These are phyloP conservation scores for Candida dajiaensis DNA, from an alignment of 805 yeast species.

Conservation along the genomic window DNA sequence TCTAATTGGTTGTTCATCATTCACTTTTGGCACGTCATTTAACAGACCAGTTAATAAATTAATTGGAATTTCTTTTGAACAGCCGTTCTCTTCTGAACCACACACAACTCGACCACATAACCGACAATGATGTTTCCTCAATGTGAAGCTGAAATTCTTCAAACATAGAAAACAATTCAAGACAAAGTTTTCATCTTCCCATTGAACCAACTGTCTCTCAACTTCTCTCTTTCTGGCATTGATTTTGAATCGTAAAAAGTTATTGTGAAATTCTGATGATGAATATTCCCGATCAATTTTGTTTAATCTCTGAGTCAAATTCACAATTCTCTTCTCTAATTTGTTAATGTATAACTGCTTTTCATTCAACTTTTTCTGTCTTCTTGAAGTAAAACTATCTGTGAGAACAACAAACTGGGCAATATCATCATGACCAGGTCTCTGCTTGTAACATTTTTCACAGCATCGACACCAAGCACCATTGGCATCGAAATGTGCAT, in stretches of 20 bases:
- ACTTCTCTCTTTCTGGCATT: slow-evolving; percentile 28
- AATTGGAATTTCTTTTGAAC: slow-evolving; percentile 71
- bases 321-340: slow-evolving; percentile 55
- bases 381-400: slow-evolving; percentile 28
- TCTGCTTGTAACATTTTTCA: slow-evolving; percentile 45
- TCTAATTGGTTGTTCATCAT: slow-evolving; percentile 36
- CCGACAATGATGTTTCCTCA: slow-evolving; percentile 87
- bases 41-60: slow-evolving; percentile 15
- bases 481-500: slow-evolving; percentile 39
- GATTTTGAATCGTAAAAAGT: slow-evolving; percentile 22
- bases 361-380: slow-evolving; percentile 43
- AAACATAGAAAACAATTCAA: slow-evolving; percentile 60
- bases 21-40: slow-evolving; percentile 15
- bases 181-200: slow-evolving; percentile 54
- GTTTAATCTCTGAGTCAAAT: slow-evolving; percentile 30
- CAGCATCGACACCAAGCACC: slow-evolving; percentile 78
- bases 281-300: slow-evolving; percentile 22
- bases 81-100: slow-evolving; percentile 52
- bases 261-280: slow-evolving; percentile 12
- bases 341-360: slow-evolving; percentile 47
- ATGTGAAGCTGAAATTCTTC: slow-evolving; percentile 45
- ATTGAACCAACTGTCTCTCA: slow-evolving; percentile 48
- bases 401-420: slow-evolving; percentile 47
- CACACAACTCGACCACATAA: slow-evolving; percentile 83
- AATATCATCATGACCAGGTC: slow-evolving; percentile 46